Conservation (phyloP, 2,329 filamentous ascomycete genomes). For the Paradendryphiella salina region DNA sequence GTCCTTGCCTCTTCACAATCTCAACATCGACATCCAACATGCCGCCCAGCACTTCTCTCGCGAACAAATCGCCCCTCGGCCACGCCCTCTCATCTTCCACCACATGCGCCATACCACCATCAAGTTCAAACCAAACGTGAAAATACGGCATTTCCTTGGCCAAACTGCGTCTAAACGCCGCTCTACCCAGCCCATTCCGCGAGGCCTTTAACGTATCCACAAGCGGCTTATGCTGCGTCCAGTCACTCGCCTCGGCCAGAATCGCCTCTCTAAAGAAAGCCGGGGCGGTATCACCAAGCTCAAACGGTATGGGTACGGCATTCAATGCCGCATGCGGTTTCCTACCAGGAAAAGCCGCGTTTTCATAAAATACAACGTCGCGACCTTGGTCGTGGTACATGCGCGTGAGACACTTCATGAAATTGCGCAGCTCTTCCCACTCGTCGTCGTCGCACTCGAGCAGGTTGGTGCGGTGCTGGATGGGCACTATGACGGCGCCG, state of each 20-base stretch:
- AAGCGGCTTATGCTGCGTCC: constrained; percentile 92
- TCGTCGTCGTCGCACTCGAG: constrained; percentile 99
- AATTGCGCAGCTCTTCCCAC: constrained; percentile 98
- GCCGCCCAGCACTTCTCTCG: constrained; percentile 85
- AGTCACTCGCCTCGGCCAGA: constrained; percentile 83
- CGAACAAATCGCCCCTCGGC: constrained; percentile 91
- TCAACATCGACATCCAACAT: constrained; percentile 85
- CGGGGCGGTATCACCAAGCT: constrained; percentile 85
- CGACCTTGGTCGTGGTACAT: constrained; percentile 94
- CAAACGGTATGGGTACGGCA: constrained; percentile 85
- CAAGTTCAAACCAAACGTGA: constrained; percentile 89
- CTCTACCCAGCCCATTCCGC: constrained; percentile 70
- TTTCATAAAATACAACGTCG: constrained; percentile 96
- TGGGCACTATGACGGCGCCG: constrained; percentile 84
- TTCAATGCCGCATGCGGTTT: constrained; percentile 84
- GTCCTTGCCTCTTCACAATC: constrained; percentile 85
- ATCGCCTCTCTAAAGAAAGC: constrained; percentile 97
- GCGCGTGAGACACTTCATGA: constrained; percentile 93
- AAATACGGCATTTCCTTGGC: constrained; percentile 99
- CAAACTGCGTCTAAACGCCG: constrained; percentile 78
- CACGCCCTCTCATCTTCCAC: constrained; percentile 84
- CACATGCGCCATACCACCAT: constrained; percentile 89
- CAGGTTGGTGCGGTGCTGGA: constrained; percentile 83
- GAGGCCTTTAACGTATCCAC: constrained; percentile 78
- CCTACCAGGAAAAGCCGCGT: constrained; percentile 78